These are phyloP conservation scores for Usnea hakonensis DNA, from an alignment of 495 filamentous ascomycete species.

Conservation along the genomic window DNA sequence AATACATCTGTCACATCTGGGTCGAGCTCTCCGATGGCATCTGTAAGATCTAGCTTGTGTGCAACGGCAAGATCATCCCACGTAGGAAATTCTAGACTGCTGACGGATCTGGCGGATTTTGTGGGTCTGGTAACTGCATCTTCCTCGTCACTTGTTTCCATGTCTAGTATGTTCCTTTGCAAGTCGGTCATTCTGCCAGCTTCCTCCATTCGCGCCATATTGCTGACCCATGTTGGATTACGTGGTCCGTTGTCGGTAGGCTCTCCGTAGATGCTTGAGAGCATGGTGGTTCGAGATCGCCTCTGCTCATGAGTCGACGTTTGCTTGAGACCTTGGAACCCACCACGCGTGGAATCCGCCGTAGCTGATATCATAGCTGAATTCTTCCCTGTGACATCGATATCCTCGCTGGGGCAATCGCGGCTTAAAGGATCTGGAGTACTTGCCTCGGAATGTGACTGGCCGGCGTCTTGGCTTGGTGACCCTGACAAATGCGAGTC, in stretches of 20 bases:
- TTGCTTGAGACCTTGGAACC: background rate
- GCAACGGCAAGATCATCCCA: conserved; percentile 33
- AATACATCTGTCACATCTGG: background rate
- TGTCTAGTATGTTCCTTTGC: conserved; percentile 6
- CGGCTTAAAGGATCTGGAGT: background rate
- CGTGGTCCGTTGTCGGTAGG: conserved; percentile 28
- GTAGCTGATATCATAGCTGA: background rate
- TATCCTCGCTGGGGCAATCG: background rate
- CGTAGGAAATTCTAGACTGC: conserved; percentile 11
- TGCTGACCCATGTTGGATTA: conserved; percentile 33
- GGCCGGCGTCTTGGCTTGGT: background rate
- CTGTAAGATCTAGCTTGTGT: conserved; percentile 27
- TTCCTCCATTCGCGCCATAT: conserved; percentile 30
- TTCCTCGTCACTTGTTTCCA: conserved; percentile 24
- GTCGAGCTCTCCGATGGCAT: conserved; percentile 34
- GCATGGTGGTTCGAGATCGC: background rate
- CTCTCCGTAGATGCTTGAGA: conserved; percentile 28
- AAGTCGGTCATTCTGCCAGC: conserved; percentile 10
- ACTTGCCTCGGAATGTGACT: background rate
- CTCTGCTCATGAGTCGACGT: background rate
- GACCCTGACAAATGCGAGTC: background rate
- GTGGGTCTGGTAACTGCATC: background rate
- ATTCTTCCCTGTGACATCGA: background rate
- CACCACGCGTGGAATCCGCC: background rate
- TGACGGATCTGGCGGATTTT: conserved; percentile 7